Evolutionary conservation across 2,329 filamentous ascomycete genomes (phyloP).

Genomic region (Exophiala phaeomuriformis): DNA sequence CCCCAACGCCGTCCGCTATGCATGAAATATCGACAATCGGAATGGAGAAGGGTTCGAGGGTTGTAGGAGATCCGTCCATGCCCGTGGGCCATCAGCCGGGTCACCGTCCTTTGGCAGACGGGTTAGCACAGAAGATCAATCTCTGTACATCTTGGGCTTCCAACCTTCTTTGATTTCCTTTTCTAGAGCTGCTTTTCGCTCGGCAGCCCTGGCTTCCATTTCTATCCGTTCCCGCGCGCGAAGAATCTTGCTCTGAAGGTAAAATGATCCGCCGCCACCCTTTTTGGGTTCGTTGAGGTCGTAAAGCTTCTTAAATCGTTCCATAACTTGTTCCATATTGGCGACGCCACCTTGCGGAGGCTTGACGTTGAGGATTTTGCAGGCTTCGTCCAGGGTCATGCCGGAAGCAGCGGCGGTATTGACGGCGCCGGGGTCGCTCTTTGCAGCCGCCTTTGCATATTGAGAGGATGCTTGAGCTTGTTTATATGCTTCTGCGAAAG

Average conservation of each 20-base stretch:
- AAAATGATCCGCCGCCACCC: conserved; percentile 75
- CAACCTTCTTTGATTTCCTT: conserved; percentile 77
- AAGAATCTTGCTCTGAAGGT: conserved; percentile 93
- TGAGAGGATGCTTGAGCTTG: conserved; percentile 83
- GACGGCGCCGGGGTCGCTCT: conserved; percentile 41
- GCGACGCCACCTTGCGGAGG: conserved; percentile 71
- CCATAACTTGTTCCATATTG: conserved; percentile 70
- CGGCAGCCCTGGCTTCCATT: conserved; percentile 66
- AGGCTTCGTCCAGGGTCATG: conserved; percentile 91
- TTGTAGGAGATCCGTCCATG: background rate
- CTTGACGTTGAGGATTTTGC: conserved; percentile 93
- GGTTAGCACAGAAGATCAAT: conserved; percentile 47
- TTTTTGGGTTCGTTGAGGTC: conserved; percentile 92
- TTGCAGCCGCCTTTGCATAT: conserved; percentile 67
- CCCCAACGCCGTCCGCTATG: conserved; percentile 25
- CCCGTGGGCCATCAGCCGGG: conserved; percentile 5
- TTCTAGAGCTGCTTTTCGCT: conserved; percentile 65
- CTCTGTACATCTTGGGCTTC: conserved; percentile 93
- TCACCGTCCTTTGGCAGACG: conserved; percentile 25
- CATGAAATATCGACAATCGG: conserved; percentile 7
- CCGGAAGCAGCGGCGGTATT: conserved; percentile 58
- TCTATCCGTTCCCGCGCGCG: conserved; percentile 88
- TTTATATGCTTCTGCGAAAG: conserved; percentile 89
- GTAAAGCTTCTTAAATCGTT: conserved; percentile 89
- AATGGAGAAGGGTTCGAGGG: conserved; percentile 1